Conservation (phyloP, 2,329 filamentous ascomycete genomes). For the Aspergillus niger region DNA sequence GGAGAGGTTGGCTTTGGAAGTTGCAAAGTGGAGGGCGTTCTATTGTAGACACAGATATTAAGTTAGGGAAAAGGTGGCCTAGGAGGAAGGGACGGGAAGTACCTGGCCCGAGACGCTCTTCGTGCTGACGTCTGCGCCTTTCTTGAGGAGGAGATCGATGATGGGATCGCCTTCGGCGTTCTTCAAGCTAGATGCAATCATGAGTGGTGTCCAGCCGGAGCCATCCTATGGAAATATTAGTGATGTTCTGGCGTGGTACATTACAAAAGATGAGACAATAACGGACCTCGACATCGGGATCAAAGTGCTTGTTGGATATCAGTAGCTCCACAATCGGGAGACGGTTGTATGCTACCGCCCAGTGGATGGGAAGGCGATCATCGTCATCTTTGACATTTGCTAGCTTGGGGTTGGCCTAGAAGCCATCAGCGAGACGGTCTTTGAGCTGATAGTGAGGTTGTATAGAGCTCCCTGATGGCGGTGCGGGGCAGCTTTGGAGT, state of each 20-base stretch:
- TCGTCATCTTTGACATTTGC: slow-evolving; percentile 76
- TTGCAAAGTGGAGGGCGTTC: slow-evolving; percentile 88
- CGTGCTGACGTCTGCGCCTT: slow-evolving; percentile 50
- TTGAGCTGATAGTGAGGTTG: neutral
- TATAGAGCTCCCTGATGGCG: neutral
- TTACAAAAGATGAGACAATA: too few relatives aligned
- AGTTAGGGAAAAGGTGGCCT: neutral
- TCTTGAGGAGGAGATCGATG: slow-evolving; percentile 48
- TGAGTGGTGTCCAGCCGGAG: slow-evolving; percentile 54
- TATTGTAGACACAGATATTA: slow-evolving; percentile 36
- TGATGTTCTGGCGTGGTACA: neutral
- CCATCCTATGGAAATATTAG: slow-evolving; percentile 41
- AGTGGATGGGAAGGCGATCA: slow-evolving; percentile 87
- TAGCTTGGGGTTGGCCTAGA: slow-evolving; percentile 75
- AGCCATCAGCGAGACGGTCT: neutral
- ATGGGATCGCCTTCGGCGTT: slow-evolving; percentile 49
- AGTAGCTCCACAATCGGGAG: slow-evolving; percentile 73
- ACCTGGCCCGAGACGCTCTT: slow-evolving; percentile 49
- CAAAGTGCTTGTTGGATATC: slow-evolving; percentile 70
- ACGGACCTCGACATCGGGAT: slow-evolving; percentile 74
- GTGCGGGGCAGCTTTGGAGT: slow-evolving; percentile 30
- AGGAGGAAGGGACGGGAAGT: neutral
- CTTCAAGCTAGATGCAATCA: slow-evolving; percentile 52
- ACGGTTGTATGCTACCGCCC: slow-evolving; percentile 85
- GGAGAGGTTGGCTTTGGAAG: slow-evolving; percentile 86